Percentiles rank a stretch among this genome's conserved stretches.
These are phyloP conservation scores for Aspergillus sp. DNA, from an alignment of 2,329 filamentous ascomycete genomes.

Conservation along the genomic window DNA sequence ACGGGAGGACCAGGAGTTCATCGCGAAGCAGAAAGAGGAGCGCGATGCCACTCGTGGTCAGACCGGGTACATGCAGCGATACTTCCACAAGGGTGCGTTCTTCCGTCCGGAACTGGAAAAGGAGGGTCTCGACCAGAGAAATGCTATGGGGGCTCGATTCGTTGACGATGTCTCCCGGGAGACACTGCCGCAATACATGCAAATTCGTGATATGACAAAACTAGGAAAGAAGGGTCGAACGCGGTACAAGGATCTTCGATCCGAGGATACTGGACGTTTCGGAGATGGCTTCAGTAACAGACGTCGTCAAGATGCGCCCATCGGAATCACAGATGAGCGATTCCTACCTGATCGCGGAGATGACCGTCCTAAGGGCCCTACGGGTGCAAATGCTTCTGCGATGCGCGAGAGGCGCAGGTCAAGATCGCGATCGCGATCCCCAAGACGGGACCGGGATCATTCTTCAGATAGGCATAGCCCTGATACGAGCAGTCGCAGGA, in stretches of 20 bases:
- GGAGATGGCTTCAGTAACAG: constrained; percentile 45
- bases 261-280: constrained; percentile 89
- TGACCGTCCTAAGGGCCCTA: constrained; percentile 38
- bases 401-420: constrained; percentile 40
- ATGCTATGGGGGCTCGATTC: constrained; percentile 82
- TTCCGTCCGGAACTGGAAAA: constrained; percentile 78
- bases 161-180: constrained; percentile 85
- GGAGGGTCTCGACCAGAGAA: constrained; percentile 73
- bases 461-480: constrained; percentile 50
- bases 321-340: constrained; percentile 46
- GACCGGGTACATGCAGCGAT: constrained; percentile 90
- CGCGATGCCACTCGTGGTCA: constrained; percentile 71
- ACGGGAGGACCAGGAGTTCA: constrained; percentile 76
- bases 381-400: constrained; percentile 48
- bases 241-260: constrained; percentile 83
- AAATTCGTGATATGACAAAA: constrained; percentile 90
- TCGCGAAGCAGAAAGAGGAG: constrained; percentile 77
- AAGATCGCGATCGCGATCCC: constrained; percentile 53
- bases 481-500: constrained; percentile 33
- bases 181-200: constrained; percentile 83
- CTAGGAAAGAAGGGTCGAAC: constrained; percentile 88
- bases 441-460: constrained; percentile 45
- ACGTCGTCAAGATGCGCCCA: constrained; percentile 29
- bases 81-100: constrained; percentile 96
- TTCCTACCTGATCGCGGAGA: constrained; percentile 46